These are phyloP conservation scores for Magnusiomyces starmeri DNA, from an alignment of 1,139 yeast genomes.

Conservation along the genomic window DNA sequence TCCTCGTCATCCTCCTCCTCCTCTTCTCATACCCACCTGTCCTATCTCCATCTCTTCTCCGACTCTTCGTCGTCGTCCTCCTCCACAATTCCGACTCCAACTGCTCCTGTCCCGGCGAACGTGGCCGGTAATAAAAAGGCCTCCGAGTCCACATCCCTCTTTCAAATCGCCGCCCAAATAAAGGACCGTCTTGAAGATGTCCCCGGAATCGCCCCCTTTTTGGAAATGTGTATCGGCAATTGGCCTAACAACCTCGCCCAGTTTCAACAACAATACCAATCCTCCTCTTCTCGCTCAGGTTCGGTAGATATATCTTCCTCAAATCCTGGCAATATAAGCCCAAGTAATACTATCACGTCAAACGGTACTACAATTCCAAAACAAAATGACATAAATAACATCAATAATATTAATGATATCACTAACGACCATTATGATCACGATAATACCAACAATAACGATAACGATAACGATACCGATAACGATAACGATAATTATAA, in stretches of 20 bases:
- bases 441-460: not conserved
- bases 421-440: not conserved
- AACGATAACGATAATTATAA: too few relatives aligned
- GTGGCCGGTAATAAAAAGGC: constrained; percentile 13
- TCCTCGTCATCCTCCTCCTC: not conserved
- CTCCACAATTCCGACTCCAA: not conserved
- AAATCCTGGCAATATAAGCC: too few relatives aligned
- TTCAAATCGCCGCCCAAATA: constrained; percentile 58
- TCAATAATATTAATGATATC: not conserved
- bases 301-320: too few relatives aligned
- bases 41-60: not conserved
- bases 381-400: constrained; percentile 12
- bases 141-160: constrained; percentile 44
- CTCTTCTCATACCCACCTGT: not conserved
- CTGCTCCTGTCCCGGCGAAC: constrained; percentile 13
- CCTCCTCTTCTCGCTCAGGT: too few relatives aligned
- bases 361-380: too few relatives aligned
- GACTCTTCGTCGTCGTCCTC: not conserved
- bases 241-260: constrained; percentile 17
- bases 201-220: constrained; percentile 66
- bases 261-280: not conserved
- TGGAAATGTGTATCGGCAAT: constrained; percentile 39
- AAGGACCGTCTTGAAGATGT: constrained; percentile 53
- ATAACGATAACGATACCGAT: not conserved
- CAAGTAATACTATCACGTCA: too few relatives aligned